Conservation (phyloP, 306 rosid genomes). For the Psophocarpus tetragonolobus region DNA sequence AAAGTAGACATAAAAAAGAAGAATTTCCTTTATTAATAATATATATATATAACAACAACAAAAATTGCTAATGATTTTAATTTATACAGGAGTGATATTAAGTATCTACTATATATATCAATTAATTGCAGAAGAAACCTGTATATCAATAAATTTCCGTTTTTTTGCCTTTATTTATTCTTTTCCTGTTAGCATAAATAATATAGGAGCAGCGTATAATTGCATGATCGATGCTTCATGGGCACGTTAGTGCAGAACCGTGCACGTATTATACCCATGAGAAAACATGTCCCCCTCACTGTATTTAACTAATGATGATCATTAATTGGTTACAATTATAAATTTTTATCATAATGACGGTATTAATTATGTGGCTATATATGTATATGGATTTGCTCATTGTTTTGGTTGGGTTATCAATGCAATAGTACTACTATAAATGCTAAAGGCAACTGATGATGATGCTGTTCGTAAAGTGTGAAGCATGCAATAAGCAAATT, state of each 20-base stretch:
- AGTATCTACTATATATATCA: no score
- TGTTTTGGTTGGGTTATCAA: neutral
- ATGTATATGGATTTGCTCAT: neutral
- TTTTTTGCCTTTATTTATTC: neutral
- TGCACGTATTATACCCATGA: neutral
- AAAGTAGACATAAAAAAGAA: no score
- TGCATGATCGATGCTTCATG: neutral
- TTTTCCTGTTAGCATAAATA: neutral
- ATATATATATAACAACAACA: no score
- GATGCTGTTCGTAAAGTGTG: neutral
- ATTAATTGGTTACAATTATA: neutral
- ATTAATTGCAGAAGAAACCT: neutral
- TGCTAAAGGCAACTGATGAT: neutral
- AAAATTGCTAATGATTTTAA: no score
- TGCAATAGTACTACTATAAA: neutral
- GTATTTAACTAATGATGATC: neutral
- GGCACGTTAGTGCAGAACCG: neutral
- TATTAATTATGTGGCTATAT: neutral
- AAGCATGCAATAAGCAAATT: neutral
- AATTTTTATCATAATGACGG: neutral
- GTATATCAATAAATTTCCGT: neutral
- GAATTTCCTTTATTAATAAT: no score
- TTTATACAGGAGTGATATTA: no score
- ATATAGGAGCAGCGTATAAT: neutral
- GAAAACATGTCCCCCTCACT: constrained; percentile 1